A percentile compares a stretch with the other conserved stretches of the same genome.
phyloP scores from a whole-genome alignment of 2,329 filamentous ascomycete genomes.

The Aspergillus tanneri region DNA sequence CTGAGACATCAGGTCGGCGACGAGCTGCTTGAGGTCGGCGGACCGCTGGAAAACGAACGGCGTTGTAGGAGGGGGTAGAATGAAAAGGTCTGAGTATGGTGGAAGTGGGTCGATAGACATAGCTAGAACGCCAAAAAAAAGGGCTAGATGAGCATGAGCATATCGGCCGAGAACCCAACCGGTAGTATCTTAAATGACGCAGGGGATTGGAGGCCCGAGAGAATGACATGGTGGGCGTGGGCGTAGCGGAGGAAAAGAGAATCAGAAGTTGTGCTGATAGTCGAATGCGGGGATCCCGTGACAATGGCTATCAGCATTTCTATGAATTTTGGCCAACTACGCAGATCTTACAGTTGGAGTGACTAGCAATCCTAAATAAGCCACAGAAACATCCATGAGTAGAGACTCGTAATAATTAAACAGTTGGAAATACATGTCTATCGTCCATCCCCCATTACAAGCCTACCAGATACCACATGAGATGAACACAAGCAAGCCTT shows the following conservation, averaged over 20 bases:
- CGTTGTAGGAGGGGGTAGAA: conserved; percentile 6
- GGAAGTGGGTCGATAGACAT: too few species aligned
- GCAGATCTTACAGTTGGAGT: too few species aligned
- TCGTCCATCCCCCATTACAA: background rate
- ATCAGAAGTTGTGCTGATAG: background rate
- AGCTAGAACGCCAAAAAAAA: too few species aligned
- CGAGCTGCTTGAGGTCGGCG: conserved; percentile 9
- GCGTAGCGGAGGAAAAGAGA: conserved; percentile 1
- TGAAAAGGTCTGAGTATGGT: conserved; percentile 13
- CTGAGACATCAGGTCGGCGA: background rate
- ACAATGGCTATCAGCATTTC: background rate
- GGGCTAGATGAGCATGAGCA: too few species aligned
- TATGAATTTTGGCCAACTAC: background rate
- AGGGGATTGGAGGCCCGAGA: conserved; percentile 16
- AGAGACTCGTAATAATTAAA: conserved; percentile 5
- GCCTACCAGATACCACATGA: background rate
- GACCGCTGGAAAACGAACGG: conserved; percentile 12
- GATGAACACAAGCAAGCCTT: conserved; percentile 4
- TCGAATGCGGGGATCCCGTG: conserved; percentile 1
- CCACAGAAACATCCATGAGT: too few species aligned
- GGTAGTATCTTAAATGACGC: conserved; percentile 13
- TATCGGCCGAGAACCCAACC: background rate
- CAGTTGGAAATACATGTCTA: conserved; percentile 5
- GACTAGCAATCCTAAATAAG: too few species aligned
- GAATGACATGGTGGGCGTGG: conserved; percentile 17